These are phyloP conservation scores for Alternaria sp. DNA, from an alignment of 2,329 filamentous ascomycete genomes.

Conservation along the genomic window DNA sequence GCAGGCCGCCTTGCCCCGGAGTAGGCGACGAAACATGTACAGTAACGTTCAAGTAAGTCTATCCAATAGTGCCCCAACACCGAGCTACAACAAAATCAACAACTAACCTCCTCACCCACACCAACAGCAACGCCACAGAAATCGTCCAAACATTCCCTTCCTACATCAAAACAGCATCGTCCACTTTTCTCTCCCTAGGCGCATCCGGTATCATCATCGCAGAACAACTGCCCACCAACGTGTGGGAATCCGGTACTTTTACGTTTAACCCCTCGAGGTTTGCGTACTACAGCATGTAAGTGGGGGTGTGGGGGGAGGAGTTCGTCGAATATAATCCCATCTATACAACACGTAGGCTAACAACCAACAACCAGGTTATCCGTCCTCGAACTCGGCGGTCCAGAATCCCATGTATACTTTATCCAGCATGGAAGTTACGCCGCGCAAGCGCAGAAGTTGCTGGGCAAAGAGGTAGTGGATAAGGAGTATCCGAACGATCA, in stretches of 20 bases:
- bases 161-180: constrained; percentile 65
- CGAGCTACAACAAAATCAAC: too few species aligned
- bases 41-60: background rate
- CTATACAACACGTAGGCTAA: background rate
- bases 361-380: constrained; percentile 61
- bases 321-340: too few species aligned
- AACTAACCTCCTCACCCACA: background rate
- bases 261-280: background rate
- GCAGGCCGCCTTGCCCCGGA: constrained; percentile 58
- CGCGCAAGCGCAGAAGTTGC: constrained; percentile 50
- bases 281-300: background rate
- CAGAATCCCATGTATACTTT: constrained; percentile 46
- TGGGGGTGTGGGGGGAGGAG: background rate
- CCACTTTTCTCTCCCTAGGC: constrained; percentile 62
- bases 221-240: constrained; percentile 62
- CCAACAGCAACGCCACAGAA: constrained; percentile 55
- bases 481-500: constrained; percentile 36
- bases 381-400: constrained; percentile 58
- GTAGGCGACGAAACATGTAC: background rate
- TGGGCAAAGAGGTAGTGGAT: constrained; percentile 29
- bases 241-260: background rate
- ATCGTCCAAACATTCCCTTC: constrained; percentile 67
- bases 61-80: background rate
- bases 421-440: constrained; percentile 67
- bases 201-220: constrained; percentile 63